Base-by-base conservation (phyloP, 306 rosid species). In the Cucurbita pepo region DNA sequence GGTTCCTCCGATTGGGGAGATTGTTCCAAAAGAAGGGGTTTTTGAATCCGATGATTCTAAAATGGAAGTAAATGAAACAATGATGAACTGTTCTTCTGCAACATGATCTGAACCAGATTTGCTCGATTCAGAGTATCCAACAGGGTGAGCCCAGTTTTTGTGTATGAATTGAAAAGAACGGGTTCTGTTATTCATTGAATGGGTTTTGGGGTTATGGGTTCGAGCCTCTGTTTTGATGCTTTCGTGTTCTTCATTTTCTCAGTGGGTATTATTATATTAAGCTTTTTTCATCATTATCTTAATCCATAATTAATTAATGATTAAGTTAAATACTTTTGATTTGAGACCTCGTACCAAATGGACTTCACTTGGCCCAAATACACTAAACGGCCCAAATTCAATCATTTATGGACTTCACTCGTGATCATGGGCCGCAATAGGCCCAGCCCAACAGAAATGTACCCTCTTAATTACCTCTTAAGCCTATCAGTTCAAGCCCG, bases 11-110 rank as follows among this genome's bases (percentile, higher is more conserved):
- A 58, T 74, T 38, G 67, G 12, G 47, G 76, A 75, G 85, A 77
- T 58, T 34, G 45, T 30, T 50, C 57, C 65, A 22, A 83, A 84
- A 67, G 87, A 47, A 80, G 71, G 53, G 8, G 34, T 7, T 19
- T 18, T 40, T 10, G 72, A 57, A 62, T 18, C 50, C 34, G 47
- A 34, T 15, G 44, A 59, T 3, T 58, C 64, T 11, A 59, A 37
- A 37, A 10, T 16, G 0, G 50, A 63, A 63, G 69, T 25, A 40
- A 38, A 9, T n/a, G 77, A 12, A 64, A 53, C 3, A 52, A n/a
- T 38, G 73, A 72, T 5, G 66, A 34, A 59, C 19, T 48, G 71
- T 34, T 64, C 60, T 45, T 74, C 36, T 25, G 9, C 40, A 25
- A 58, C 63, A 8, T 62, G 25, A 62, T 9, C 15, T 38, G 14